These are phyloP conservation scores for Fusarium nanum DNA, from an alignment of 2,329 filamentous ascomycete genomes.

Conservation along the genomic window DNA sequence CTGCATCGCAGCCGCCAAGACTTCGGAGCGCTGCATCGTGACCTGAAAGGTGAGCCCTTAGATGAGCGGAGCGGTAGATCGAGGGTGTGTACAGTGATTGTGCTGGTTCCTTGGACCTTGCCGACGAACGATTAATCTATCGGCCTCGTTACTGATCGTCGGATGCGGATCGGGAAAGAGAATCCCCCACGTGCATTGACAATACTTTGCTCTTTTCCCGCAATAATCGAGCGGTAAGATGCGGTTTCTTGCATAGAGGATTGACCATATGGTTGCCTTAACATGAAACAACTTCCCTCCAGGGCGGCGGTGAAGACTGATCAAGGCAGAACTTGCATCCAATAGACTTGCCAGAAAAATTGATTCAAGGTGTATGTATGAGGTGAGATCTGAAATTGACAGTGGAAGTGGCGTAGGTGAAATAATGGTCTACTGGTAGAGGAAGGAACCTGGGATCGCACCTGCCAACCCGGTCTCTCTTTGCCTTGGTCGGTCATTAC, in stretches of 20 bases:
- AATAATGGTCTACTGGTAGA: background rate
- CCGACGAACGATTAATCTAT: slow-evolving; percentile 11
- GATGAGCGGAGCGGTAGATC: slow-evolving; percentile 11
- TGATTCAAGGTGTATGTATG: background rate
- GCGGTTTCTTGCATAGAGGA: slow-evolving; percentile 29
- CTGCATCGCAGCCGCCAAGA: slow-evolving; percentile 2
- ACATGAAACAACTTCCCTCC: background rate
- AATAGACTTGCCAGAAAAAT: background rate
- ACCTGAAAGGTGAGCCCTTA: slow-evolving; percentile 16
- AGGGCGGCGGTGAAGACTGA: background rate
- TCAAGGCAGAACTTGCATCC: background rate
- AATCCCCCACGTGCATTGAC: slow-evolving; percentile 25
- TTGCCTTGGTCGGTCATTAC: too few relatives aligned
- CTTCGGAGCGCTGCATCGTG: slow-evolving; percentile 25
- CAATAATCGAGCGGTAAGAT: slow-evolving; percentile 4
- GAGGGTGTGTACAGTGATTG: background rate
- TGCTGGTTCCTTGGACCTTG: background rate
- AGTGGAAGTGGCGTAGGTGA: background rate
- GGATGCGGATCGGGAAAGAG: slow-evolving; percentile 15
- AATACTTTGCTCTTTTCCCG: background rate
- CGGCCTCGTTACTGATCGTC: background rate
- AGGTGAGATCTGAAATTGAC: background rate
- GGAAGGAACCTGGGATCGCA: background rate
- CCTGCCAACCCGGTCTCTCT: background rate
- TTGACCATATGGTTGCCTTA: slow-evolving; percentile 1